Percentiles rank a stretch among this genome's conserved stretches.
Evolutionary conservation across 495 filamentous ascomycete species (phyloP).

Genomic region (Tuber umbilicatum): DNA sequence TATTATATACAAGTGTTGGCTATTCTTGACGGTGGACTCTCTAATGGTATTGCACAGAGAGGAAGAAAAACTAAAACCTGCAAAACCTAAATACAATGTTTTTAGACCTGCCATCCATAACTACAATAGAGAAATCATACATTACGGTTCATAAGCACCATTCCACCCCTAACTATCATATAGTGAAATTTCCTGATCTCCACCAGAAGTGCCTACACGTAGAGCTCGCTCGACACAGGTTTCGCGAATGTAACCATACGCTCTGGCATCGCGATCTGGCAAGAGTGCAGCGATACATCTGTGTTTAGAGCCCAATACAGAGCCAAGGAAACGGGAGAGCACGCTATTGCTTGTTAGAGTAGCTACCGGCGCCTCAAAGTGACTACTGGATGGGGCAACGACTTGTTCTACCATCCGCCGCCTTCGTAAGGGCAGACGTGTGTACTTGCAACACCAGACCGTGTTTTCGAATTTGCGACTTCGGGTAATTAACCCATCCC

Average conservation of each 20-base stretch:
- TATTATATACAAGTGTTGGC: too few species aligned
- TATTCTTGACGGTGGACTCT: not conserved
- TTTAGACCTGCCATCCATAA: not conserved
- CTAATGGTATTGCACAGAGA: not conserved
- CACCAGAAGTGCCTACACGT: not conserved
- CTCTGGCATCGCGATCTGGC: conserved; percentile 14
- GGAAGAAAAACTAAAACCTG: not conserved
- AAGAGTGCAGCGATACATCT: conserved; percentile 12
- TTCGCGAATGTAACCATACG: conserved; percentile 18
- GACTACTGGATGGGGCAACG: conserved; percentile 22
- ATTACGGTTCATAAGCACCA: conserved; percentile 34
- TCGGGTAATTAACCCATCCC: conserved; percentile 11
- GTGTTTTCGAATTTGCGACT: not conserved
- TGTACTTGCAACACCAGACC: conserved; percentile 17
- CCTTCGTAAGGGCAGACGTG: conserved; percentile 11
- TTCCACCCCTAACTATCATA: conserved; percentile 36
- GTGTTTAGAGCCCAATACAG: not conserved
- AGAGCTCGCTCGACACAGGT: conserved; percentile 17
- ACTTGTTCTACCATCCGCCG: conserved; percentile 6
- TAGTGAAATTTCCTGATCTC: conserved; percentile 21
- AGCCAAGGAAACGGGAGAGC: conserved; percentile 7
- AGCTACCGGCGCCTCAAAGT: conserved; percentile 13
- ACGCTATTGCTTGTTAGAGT: conserved; percentile 12
- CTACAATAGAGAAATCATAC: conserved; percentile 4
- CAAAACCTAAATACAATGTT: not conserved